Evolutionary conservation across 495 filamentous ascomycete genomes (phyloP).

Genomic region (Neurospora intermedia): DNA sequence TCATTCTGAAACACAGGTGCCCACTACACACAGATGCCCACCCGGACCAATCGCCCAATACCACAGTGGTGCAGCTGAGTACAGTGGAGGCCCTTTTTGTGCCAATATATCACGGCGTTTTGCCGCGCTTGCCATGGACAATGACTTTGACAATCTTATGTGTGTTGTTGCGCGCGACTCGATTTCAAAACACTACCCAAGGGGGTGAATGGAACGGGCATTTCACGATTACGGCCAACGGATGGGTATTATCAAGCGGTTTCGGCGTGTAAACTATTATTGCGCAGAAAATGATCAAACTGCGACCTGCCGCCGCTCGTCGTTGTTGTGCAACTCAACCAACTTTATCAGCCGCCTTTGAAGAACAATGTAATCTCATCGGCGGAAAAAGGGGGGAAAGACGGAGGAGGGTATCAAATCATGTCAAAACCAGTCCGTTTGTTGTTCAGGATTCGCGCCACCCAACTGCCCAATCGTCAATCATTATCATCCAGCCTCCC

Average conservation of each 20-base stretch:
- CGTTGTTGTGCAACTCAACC: background rate
- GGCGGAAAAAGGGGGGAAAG: background rate
- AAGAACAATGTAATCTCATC: background rate
- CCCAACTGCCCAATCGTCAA: background rate
- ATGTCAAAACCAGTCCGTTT: background rate
- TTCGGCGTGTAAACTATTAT: background rate
- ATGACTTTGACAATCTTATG: background rate
- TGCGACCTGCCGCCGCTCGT: background rate
- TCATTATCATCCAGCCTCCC: background rate
- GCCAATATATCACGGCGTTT: background rate
- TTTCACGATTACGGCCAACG: background rate
- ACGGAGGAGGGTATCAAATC: background rate
- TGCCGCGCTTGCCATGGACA: background rate
- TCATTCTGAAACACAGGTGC: background rate
- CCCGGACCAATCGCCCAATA: background rate
- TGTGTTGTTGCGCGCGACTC: background rate
- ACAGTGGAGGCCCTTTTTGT: background rate
- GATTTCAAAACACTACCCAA: background rate
- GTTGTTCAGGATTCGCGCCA: background rate
- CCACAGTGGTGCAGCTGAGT: no score
- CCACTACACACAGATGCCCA: background rate
- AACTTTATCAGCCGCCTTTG: background rate
- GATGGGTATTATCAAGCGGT: background rate
- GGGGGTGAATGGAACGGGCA: background rate
- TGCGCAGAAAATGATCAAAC: background rate